phyloP scores from a whole-genome alignment of 805 yeast genomes.

The Ogataea saltuana region DNA sequence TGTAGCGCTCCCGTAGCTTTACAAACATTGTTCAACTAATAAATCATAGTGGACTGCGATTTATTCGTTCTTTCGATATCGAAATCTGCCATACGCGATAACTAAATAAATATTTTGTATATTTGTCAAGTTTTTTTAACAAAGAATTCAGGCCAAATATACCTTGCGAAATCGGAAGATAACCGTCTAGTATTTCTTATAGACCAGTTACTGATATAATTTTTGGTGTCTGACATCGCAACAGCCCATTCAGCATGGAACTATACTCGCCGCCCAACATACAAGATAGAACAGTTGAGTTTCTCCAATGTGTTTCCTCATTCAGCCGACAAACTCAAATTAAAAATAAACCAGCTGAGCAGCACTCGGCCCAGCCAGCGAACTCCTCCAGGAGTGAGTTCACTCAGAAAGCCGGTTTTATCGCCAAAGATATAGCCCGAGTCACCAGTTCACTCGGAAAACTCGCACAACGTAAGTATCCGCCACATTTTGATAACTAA shows the following conservation, averaged over 20 bases:
- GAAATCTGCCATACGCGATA: too few relatives aligned
- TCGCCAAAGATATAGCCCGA: constrained; percentile 86
- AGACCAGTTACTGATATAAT: too few relatives aligned
- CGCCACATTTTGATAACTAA: neutral
- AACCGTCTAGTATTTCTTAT: too few relatives aligned
- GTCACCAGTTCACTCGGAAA: constrained; percentile 80
- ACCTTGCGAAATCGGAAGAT: neutral
- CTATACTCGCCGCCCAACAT: constrained; percentile 37
- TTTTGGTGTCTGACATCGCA: too few relatives aligned
- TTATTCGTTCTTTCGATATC: too few relatives aligned
- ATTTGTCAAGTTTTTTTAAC: constrained; percentile 3
- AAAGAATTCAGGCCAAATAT: neutral
- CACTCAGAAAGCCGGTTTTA: constrained; percentile 67
- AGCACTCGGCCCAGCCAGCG: constrained; percentile 23
- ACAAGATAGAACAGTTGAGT: constrained; percentile 89
- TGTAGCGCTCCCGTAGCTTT: too few relatives aligned
- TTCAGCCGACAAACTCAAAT: constrained; percentile 55
- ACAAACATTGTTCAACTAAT: too few relatives aligned
- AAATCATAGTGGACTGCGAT: too few relatives aligned
- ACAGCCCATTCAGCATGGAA: too few relatives aligned
- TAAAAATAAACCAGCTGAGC: constrained; percentile 29
- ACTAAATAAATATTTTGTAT: neutral
- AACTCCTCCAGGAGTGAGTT: constrained; percentile 56
- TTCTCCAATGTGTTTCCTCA: constrained; percentile 85
- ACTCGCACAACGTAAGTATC: constrained; percentile 53